These are phyloP conservation scores for Dactylonectria macrodidyma DNA, from an alignment of 2,329 filamentous ascomycete species.

Conservation along the genomic window DNA sequence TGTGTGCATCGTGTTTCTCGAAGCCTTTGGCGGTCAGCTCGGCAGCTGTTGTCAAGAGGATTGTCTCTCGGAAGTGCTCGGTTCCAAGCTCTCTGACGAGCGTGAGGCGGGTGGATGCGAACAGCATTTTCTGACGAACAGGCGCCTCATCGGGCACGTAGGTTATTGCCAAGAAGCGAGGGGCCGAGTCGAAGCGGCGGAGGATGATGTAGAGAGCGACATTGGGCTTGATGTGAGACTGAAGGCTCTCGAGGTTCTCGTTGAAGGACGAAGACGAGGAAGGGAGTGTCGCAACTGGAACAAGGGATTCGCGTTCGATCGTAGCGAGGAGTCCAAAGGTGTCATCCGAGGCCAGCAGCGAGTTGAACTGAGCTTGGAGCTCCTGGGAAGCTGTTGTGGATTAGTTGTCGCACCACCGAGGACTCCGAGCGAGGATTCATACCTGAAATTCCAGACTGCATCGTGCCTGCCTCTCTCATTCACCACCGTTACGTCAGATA, in stretches of 20 bases:
- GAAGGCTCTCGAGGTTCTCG: slow-evolving; percentile 74
- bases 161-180: slow-evolving; percentile 78
- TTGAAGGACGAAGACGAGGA: slow-evolving; percentile 71
- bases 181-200: slow-evolving; percentile 72
- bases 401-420: slow-evolving; percentile 21
- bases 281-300: slow-evolving; percentile 70
- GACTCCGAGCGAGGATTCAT: slow-evolving; percentile 38
- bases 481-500: not conserved
- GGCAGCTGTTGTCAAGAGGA: slow-evolving; percentile 79
- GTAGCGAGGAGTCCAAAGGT: slow-evolving; percentile 80
- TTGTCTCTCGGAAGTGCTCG: slow-evolving; percentile 83
- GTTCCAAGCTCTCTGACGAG: slow-evolving; percentile 83
- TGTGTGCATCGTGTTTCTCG: slow-evolving; percentile 79
- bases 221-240: slow-evolving; percentile 75
- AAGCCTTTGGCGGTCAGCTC: slow-evolving; percentile 82
- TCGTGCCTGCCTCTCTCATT: slow-evolving; percentile 52
- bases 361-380: slow-evolving; percentile 81
- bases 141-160: slow-evolving; percentile 86
- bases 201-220: slow-evolving; percentile 83
- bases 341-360: slow-evolving; percentile 72
- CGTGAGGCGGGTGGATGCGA: slow-evolving; percentile 83
- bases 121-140: slow-evolving; percentile 89
- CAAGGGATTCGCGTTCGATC: slow-evolving; percentile 78
- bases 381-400: slow-evolving; percentile 77
- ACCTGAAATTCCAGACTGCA: slow-evolving; percentile 88